Evolutionary conservation across 495 filamentous ascomycete species (phyloP), one percentile per base, ranked within the genome.

Genomic region (Cercophora scortea): DNA sequence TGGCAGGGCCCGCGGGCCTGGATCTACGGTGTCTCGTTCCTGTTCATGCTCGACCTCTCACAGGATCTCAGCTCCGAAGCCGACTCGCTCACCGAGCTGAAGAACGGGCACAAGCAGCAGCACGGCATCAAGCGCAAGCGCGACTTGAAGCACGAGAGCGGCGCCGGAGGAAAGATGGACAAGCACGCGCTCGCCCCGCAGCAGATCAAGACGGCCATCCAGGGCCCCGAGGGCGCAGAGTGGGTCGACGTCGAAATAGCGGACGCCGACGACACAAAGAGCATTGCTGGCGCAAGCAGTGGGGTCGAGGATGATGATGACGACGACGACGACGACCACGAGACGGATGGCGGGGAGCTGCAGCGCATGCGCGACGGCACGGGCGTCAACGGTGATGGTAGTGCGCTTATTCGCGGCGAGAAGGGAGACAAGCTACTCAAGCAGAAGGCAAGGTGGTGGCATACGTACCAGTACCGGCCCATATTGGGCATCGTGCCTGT

Each of bases 31-130:
- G 75, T 76, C 8, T 81, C 79, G 0, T 96, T 90, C 80, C 63
- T 99, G 49, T 95, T 86, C 78, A 97, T 97, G 91, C 80, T 97
- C 53, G 89, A 97, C 65, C 62, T 95, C 6, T 78, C 78, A 6
- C 78, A 79, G 49, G 86, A 97, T 61, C 74, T 95, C 47, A 78
- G 76, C 6, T 32, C 50, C 13, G 58, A 58, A 41, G 52, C 47
- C 16, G 52, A 54, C 34, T 12, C 50, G 18, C 10, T 10, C 11
- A 8, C 34, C 10, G 25, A 25, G 25, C 25, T 25, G 25, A 60
- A 34, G 12, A 47, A 53, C n/a, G 56, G 50, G 61, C 69, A 45
- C 60, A 68, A 43, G 62, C 69, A 45, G 60, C 67, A 43, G 62
- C 74, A 55, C 52, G 66, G 58, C 42, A 60, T 36, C 53, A 84